Evolutionary conservation across 225 moss, liverwort and hornwort genomes (phyloP).

Genomic region (Ulota crispa): DNA sequence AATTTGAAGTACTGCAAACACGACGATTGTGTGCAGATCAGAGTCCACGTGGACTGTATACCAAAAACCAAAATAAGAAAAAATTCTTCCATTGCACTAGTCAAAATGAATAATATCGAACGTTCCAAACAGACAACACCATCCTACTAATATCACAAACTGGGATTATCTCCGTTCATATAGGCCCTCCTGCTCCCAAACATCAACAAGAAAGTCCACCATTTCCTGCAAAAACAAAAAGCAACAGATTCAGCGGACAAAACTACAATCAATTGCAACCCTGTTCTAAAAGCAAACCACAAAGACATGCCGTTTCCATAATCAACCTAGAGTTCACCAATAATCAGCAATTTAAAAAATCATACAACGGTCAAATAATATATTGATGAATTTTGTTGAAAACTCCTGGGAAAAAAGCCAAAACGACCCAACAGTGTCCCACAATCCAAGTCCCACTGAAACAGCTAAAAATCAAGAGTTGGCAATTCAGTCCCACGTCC

Average conservation of each 20-base stretch:
- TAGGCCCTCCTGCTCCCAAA: conserved; percentile 61
- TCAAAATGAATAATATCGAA: conserved; percentile 22
- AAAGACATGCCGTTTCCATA: too few species aligned
- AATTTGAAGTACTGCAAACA: conserved; percentile 17
- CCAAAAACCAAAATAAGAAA: neutral
- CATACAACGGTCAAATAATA: neutral
- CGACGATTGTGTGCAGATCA: neutral
- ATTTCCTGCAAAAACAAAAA: conserved; percentile 39
- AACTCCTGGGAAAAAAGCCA: neutral
- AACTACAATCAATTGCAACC: neutral
- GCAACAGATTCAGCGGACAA: neutral
- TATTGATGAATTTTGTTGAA: neutral
- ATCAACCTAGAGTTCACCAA: neutral
- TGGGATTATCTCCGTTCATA: conserved; percentile 50
- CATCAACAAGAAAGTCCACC: conserved; percentile 58
- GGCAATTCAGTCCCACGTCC: too few species aligned
- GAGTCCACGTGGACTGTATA: neutral
- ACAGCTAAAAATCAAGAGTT: too few species aligned
- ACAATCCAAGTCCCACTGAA: too few species aligned
- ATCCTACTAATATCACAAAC: neutral
- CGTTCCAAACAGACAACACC: conserved; percentile 16
- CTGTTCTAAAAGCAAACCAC: neutral
- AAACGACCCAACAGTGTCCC: neutral
- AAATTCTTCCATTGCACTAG: conserved; percentile 21
- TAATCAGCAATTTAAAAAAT: neutral